These are phyloP conservation scores for Silene latifolia DNA, from an alignment of 148 eudicot genomes.

Conservation along the genomic window DNA sequence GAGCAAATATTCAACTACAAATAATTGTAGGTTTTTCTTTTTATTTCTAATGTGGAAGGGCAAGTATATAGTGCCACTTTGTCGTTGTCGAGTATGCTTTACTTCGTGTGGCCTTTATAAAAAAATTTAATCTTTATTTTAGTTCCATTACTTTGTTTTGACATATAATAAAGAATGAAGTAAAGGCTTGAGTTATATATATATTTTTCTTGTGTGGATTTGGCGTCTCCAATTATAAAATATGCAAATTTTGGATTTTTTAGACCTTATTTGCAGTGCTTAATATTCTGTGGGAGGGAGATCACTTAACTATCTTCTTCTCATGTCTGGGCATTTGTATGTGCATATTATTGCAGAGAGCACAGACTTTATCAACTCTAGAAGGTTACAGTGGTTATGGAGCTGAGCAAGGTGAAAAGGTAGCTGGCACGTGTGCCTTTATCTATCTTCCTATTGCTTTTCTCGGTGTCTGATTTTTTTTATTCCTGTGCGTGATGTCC, in stretches of 20 bases:
- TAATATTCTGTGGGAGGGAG: neutral
- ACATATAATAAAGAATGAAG: neutral
- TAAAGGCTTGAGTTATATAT: neutral
- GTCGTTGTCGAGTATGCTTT: neutral
- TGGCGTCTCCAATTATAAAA: neutral
- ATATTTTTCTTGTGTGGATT: neutral
- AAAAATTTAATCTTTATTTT: too few species aligned
- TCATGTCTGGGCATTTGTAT: neutral
- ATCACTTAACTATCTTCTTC: neutral
- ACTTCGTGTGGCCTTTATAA: neutral
- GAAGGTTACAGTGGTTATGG: slow-evolving; percentile 93
- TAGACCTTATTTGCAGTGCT: neutral
- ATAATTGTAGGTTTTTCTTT: neutral
- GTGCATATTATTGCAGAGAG: slow-evolving; percentile 45
- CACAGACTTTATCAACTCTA: slow-evolving; percentile 57
- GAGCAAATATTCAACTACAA: neutral
- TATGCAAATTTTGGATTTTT: too few species aligned
- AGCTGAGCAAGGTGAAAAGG: slow-evolving; percentile 95
- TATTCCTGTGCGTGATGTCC: neutral
- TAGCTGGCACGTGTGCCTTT: slow-evolving; percentile 23
- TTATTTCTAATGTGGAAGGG: neutral
- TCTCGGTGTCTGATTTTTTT: neutral
- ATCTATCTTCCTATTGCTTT: neutral
- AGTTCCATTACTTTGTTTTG: neutral
- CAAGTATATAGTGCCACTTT: neutral